phyloP scores from a whole-genome alignment of 768 basidiomycete species.

The Boletus bicolor region DNA sequence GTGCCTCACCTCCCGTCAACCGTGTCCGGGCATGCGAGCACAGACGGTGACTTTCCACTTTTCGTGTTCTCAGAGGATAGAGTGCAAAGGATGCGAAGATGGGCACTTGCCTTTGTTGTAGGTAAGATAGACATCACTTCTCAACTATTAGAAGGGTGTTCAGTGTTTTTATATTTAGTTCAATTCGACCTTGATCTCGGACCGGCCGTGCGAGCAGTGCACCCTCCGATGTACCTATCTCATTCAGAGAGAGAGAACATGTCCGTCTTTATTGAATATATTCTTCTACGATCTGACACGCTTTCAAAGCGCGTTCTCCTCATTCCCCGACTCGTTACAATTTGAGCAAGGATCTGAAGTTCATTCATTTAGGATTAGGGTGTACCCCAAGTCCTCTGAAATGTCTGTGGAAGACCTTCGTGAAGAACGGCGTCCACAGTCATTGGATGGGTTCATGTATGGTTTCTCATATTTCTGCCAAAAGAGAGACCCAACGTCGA shows the following conservation, averaged over 20 bases:
- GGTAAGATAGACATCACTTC: slow-evolving; percentile 41
- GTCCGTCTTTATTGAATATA: slow-evolving; percentile 35
- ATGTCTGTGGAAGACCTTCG: slow-evolving; percentile 10
- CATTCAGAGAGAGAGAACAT: slow-evolving; percentile 78
- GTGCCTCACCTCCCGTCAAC: slow-evolving; percentile 39
- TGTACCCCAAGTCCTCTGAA: slow-evolving; percentile 32
- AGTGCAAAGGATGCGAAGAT: slow-evolving; percentile 51
- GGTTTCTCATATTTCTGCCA: slow-evolving; percentile 80
- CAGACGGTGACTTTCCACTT: slow-evolving; percentile 39
- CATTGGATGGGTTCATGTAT: slow-evolving; percentile 67
- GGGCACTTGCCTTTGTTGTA: slow-evolving; percentile 66
- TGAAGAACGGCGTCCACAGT: slow-evolving; percentile 34
- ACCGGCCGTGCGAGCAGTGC: slow-evolving; percentile 69
- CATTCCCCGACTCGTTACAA: slow-evolving; percentile 86
- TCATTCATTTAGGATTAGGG: slow-evolving; percentile 85
- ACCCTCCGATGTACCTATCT: slow-evolving; percentile 62
- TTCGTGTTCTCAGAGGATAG: slow-evolving; percentile 49
- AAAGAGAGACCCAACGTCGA: slow-evolving; percentile 56
- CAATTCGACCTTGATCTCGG: slow-evolving; percentile 90
- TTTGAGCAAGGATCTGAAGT: slow-evolving; percentile 81
- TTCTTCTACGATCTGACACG: slow-evolving; percentile 5
- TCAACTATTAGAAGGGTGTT: background rate
- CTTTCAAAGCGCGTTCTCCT: slow-evolving; percentile 73
- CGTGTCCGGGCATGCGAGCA: slow-evolving; percentile 27
- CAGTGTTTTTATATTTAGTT: slow-evolving; percentile 40